Conservation (phyloP, 805 yeast species). For the Schizosaccharomyces osmophilus region DNA sequence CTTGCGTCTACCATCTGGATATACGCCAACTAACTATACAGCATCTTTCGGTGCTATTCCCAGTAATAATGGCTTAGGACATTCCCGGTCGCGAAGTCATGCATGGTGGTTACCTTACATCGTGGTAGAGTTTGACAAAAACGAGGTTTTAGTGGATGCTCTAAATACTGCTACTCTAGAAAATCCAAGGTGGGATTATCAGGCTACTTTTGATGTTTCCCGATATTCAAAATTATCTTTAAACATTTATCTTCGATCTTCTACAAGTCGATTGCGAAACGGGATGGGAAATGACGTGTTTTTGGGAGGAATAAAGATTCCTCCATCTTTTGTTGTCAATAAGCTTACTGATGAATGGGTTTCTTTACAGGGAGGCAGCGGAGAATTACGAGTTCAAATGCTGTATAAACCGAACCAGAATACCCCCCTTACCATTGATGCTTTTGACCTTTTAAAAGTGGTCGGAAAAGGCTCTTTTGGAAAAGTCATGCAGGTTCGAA, state of each 20-base stretch:
- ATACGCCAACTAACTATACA: slow-evolving; percentile 4
- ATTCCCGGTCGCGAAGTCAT: not conserved
- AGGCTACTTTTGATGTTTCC: slow-evolving; percentile 73
- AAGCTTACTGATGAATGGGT: slow-evolving; percentile 7
- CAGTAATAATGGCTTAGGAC: not conserved
- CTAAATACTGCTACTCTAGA: slow-evolving; percentile 48
- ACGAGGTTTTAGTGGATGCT: slow-evolving; percentile 72
- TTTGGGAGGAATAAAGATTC: slow-evolving; percentile 45
- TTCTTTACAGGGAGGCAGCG: slow-evolving; percentile 13
- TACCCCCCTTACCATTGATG: slow-evolving; percentile 60
- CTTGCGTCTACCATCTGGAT: slow-evolving; percentile 31
- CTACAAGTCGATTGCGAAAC: slow-evolving; percentile 10
- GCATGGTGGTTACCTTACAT: slow-evolving; percentile 44
- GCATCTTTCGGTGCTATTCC: not conserved
- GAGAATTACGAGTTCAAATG: slow-evolving; percentile 24
- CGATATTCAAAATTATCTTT: slow-evolving; percentile 35
- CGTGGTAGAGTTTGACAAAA: slow-evolving; percentile 84
- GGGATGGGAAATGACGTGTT: slow-evolving; percentile 27
- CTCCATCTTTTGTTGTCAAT: slow-evolving; percentile 24
- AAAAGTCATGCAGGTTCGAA: slow-evolving; percentile 94
- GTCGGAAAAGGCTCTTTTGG: slow-evolving; percentile 97
- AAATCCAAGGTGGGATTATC: slow-evolving; percentile 64
- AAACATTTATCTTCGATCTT: slow-evolving; percentile 59
- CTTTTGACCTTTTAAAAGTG: slow-evolving; percentile 77
- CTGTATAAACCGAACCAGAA: slow-evolving; percentile 45